Evolutionary conservation across 2,329 filamentous ascomycete genomes (phyloP).

Genomic region (Claviceps monticola): DNA sequence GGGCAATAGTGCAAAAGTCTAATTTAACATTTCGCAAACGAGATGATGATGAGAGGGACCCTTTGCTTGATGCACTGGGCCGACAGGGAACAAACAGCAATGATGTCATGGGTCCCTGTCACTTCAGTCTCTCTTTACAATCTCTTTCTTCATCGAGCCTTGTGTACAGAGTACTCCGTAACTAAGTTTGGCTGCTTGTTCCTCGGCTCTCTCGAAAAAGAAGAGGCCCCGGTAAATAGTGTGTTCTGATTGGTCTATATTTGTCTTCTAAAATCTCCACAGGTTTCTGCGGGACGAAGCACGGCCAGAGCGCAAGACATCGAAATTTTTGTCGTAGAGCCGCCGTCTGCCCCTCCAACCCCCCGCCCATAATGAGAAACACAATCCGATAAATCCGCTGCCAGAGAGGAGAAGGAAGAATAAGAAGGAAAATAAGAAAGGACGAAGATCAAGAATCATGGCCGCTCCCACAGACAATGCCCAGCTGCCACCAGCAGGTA

Average conservation of each 20-base stretch:
- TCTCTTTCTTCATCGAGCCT: not conserved
- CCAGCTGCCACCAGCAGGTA: constrained; percentile 19
- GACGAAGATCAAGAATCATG: constrained; percentile 10
- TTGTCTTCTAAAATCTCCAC: not conserved
- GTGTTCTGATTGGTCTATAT: not conserved
- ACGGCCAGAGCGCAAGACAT: not conserved
- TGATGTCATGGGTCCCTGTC: constrained; percentile 1
- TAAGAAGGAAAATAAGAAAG: constrained; percentile 2
- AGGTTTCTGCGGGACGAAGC: not conserved
- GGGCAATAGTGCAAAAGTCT: not conserved
- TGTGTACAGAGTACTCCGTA: too few species aligned
- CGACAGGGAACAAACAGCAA: not conserved
- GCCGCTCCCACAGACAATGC: constrained; percentile 16
- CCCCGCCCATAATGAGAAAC: constrained; percentile 11
- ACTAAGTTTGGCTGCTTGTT: not conserved
- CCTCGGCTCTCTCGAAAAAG: not conserved
- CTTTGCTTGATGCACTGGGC: not conserved
- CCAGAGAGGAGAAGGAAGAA: constrained; percentile 6
- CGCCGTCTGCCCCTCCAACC: constrained; percentile 16
- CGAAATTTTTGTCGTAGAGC: constrained; percentile 13
- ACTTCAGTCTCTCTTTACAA: not conserved
- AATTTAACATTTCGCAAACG: not conserved
- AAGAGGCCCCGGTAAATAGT: not conserved
- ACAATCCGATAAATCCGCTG: not conserved
- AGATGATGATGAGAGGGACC: not conserved